phyloP scores from a whole-genome alignment of 352 stramenopile genomes.

The Globisporangium splendens region DNA sequence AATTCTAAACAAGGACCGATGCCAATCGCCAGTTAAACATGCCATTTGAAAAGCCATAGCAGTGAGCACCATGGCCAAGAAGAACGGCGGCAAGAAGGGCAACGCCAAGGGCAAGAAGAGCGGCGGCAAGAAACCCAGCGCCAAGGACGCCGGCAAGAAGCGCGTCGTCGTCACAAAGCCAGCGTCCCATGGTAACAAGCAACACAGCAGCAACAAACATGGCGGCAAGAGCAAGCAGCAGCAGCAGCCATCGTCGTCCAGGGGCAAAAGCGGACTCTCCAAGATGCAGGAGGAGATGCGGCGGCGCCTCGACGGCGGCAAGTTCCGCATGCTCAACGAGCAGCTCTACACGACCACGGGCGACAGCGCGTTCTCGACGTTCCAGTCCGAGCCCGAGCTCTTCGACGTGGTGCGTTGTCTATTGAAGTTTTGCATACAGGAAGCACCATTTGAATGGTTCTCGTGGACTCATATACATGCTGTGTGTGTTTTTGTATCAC shows the following conservation, averaged over 20 bases:
- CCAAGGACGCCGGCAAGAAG: conserved; percentile 7
- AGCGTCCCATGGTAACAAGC: not conserved
- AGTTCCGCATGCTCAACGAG: conserved; percentile 99
- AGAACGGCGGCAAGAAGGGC: conserved; percentile 23
- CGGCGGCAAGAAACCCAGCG: conserved; percentile 14
- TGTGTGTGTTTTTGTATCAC: not conserved
- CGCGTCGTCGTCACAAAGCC: not conserved
- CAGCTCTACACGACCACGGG: conserved; percentile 97
- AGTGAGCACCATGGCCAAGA: conserved; percentile 14
- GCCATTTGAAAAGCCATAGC: conserved; percentile 7
- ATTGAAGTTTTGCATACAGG: not conserved
- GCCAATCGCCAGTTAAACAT: conserved; percentile 2
- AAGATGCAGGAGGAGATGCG: conserved; percentile 81
- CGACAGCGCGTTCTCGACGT: conserved; percentile 85
- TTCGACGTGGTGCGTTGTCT: conserved; percentile 83
- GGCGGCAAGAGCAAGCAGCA: conserved; percentile 1
- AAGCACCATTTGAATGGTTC: not conserved
- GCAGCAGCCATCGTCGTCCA: conserved; percentile 8
- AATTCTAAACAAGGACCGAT: not conserved
- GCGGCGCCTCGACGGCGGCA: conserved; percentile 87
- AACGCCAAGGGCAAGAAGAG: conserved; percentile 20
- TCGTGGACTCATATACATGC: not conserved
- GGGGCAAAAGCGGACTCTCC: conserved; percentile 36
- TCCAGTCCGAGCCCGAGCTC: conserved; percentile 92
- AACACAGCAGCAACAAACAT: conserved; percentile 3